phyloP scores from a whole-genome alignment of 768 basidiomycete genomes.

The Tylopilus intermedius region DNA sequence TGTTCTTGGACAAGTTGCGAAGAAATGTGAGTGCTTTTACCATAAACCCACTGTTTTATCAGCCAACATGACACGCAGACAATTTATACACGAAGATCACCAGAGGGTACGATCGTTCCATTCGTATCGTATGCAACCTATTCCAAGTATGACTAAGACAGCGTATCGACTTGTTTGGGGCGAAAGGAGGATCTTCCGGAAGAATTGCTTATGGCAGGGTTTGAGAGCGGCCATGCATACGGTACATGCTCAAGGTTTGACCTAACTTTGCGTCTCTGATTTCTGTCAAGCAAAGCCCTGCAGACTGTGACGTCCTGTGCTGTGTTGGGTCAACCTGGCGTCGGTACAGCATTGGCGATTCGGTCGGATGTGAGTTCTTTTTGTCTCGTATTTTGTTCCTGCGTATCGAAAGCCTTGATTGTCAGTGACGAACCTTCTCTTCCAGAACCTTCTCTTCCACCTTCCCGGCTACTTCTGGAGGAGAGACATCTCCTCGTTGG shows the following conservation, averaged over 20 bases:
- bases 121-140: neutral
- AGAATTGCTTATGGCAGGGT: conserved; percentile 57
- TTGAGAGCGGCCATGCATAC: conserved; percentile 75
- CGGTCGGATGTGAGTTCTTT: conserved; percentile 45
- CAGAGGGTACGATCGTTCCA: conserved; percentile 27
- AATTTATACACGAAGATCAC: conserved; percentile 62
- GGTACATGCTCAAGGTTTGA: conserved; percentile 36
- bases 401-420: neutral
- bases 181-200: conserved; percentile 68
- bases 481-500: conserved; percentile 56
- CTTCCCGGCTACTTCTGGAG: conserved; percentile 80
- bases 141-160: conserved; percentile 32
- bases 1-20: conserved; percentile 58
- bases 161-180: conserved; percentile 70
- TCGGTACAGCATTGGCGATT: conserved; percentile 69
- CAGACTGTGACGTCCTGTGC: conserved; percentile 69
- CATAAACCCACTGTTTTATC: neutral
- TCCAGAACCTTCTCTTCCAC: conserved; percentile 15
- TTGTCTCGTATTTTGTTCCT: neutral
- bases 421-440: conserved; percentile 56
- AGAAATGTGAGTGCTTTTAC: conserved; percentile 43
- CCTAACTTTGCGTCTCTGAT: neutral
- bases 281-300: conserved; percentile 37
- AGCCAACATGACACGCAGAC: conserved; percentile 23
- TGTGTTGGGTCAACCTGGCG: conserved; percentile 64